These are phyloP conservation scores for Colletotrichum sp. DNA, from an alignment of 2,329 filamentous ascomycete genomes.

Conservation along the genomic window DNA sequence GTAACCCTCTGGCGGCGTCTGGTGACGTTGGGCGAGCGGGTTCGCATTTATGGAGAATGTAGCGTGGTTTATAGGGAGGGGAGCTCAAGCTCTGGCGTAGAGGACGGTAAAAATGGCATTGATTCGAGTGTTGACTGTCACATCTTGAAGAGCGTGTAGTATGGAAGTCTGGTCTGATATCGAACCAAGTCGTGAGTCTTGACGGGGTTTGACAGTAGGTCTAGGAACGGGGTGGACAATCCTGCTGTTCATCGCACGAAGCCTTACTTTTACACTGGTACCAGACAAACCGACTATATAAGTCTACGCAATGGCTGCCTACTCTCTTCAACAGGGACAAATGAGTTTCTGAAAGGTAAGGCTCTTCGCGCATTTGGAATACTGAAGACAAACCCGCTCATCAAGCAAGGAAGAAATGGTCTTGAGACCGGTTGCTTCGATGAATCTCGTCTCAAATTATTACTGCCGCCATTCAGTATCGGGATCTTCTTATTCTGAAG, in stretches of 20 bases:
- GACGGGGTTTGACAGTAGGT: accelerated
- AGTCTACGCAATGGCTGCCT: not conserved
- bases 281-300: not conserved
- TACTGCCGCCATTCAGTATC: accelerated
- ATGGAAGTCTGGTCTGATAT: accelerated
- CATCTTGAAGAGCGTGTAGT: accelerated
- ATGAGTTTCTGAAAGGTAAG: too few species aligned
- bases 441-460: accelerated
- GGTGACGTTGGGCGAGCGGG: not conserved
- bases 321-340: not conserved
- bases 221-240: accelerated
- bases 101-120: not conserved
- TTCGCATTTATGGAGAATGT: not conserved
- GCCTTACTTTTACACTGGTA: too few species aligned
- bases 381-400: not conserved
- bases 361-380: not conserved
- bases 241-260: too few species aligned
- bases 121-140: not conserved
- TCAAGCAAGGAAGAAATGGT: not conserved
- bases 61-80: not conserved
- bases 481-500: not conserved
- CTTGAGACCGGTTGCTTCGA: not conserved
- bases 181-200: not conserved
- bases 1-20: not conserved
- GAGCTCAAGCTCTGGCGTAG: not conserved